A percentile compares a stretch with the other conserved stretches of the same genome.
Conservation (phyloP, 2,329 filamentous ascomycete genomes). For the Grosmannia huntii region DNA sequence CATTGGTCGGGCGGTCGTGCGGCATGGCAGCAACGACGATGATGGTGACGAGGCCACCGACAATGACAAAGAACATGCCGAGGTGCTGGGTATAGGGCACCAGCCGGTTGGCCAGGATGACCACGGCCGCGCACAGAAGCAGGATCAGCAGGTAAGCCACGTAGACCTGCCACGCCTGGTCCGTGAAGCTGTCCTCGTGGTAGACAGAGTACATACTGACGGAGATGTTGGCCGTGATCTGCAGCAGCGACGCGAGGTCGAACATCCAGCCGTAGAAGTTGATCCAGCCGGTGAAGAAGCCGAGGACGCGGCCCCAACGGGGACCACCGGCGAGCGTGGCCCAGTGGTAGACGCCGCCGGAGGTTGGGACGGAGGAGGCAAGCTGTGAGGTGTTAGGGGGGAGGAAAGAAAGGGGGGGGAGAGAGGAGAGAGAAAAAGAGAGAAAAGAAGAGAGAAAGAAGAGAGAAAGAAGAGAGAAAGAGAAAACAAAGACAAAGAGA, state of each 20-base stretch:
- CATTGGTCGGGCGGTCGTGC: constrained; percentile 31
- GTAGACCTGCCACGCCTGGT: constrained; percentile 46
- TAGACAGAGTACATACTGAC: constrained; percentile 49
- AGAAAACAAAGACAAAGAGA: neutral
- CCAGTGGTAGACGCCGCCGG: constrained; percentile 49
- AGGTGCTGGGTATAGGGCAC: constrained; percentile 38
- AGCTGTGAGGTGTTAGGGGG: constrained; percentile 23
- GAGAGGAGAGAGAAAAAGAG: neutral
- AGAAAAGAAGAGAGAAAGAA: neutral
- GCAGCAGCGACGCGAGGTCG: constrained; percentile 43
- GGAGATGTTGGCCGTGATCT: constrained; percentile 45
- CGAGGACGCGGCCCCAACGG: constrained; percentile 37
- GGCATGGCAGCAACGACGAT: constrained; percentile 42
- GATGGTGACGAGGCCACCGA: constrained; percentile 39
- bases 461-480: neutral
- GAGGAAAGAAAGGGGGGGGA: neutral
- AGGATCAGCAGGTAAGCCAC: constrained; percentile 42
- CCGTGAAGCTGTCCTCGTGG: constrained; percentile 35
- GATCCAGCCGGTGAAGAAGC: constrained; percentile 33
- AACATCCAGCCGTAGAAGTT: constrained; percentile 52
- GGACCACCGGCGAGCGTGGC: constrained; percentile 44
- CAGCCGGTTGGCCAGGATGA: constrained; percentile 43
- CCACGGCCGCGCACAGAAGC: constrained; percentile 36
- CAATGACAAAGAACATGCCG: constrained; percentile 42
- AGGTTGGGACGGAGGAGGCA: constrained; percentile 47